Evolutionary conservation across 2,329 filamentous ascomycete species (phyloP), one percentile per base, ranked within the genome.

Genomic region (Hypomyces rosellus): DNA sequence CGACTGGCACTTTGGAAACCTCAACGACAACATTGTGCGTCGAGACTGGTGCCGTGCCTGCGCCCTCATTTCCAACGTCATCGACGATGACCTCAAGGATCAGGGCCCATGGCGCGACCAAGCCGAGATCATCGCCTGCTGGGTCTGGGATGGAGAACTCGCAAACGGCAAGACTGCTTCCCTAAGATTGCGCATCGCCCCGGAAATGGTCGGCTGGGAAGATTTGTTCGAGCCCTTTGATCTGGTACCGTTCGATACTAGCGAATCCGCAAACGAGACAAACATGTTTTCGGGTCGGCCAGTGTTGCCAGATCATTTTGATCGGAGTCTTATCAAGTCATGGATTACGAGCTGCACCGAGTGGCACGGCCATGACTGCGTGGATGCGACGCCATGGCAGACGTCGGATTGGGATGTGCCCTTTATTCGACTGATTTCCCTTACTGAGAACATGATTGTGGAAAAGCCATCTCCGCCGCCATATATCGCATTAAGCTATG

Each of bases 61-160:
- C 34, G 18, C 42, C n/a, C 48, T 50, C 7, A 46, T 50, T 15
- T 36, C 48, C 13, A 2, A 25, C 25, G 48, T 43, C 12, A 33
- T 43, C n/a, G 34, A 46, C 14, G 25, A 30, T 11, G 25, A 30
- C 25, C 25, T 11, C 25, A 30, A 30, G 25, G 25, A 40, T 41
- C 11, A 20, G 14, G 5, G 13, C 25, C n/a, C 37, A 50, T 14
- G 16, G 36, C 30, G 25, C 8, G 34, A 46, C 3, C 34, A 50
- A 20, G 36, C 37, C 11, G 48, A 50, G 12, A 30, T 52, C 9
- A 49, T 52, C 30, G 50, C 50, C 15, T 49, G 50, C 18, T 52
- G 50, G 50, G 8, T 52, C 16, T 52, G 50, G 50, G 50, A 52
- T 9, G 50, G 46, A 18, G 34, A 49, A 14, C 40, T 52, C 7